phyloP scores from a whole-genome alignment of 768 basidiomycete species.

The Hygrocybe punicea region DNA sequence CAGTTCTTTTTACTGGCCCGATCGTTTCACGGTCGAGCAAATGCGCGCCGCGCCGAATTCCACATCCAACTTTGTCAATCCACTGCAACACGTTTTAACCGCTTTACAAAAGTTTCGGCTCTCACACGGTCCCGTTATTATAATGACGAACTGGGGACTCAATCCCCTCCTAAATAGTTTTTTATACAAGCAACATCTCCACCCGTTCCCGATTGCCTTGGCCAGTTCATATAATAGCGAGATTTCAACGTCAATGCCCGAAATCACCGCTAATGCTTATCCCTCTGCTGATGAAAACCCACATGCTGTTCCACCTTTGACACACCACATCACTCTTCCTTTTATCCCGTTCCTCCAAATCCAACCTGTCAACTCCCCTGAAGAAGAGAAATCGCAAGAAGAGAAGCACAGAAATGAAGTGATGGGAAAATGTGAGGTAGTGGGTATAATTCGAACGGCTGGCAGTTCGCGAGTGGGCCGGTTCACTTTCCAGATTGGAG shows the following conservation, averaged over 20 bases:
- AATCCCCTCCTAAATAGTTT: slow-evolving; percentile 19
- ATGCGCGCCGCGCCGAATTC: slow-evolving; percentile 25
- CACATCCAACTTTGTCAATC: slow-evolving; percentile 19
- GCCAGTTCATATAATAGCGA: slow-evolving; percentile 6
- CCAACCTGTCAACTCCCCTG: slow-evolving; percentile 1
- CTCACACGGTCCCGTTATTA: slow-evolving; percentile 47
- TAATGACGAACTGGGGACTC: slow-evolving; percentile 66
- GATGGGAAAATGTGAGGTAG: slow-evolving; percentile 17
- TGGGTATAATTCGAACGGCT: slow-evolving; percentile 30
- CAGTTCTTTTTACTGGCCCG: slow-evolving; percentile 74
- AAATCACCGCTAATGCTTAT: not conserved
- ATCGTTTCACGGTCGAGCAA: slow-evolving; percentile 63
- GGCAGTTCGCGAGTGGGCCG: slow-evolving; percentile 12
- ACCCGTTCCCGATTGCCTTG: slow-evolving; percentile 40
- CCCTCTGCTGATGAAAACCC: slow-evolving; percentile 2
- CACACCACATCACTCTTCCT: slow-evolving; percentile 23
- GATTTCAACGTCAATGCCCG: not conserved
- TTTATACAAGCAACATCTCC: slow-evolving; percentile 53
- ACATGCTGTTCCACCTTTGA: slow-evolving; percentile 14
- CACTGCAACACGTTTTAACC: slow-evolving; percentile 46
- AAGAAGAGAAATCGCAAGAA: slow-evolving; percentile 16
- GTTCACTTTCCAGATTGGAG: slow-evolving; percentile 16
- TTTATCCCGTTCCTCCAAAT: slow-evolving; percentile 9
- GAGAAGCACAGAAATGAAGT: slow-evolving; percentile 19
- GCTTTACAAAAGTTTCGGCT: slow-evolving; percentile 49